These are phyloP conservation scores for Lepiota venenata DNA, from an alignment of 768 basidiomycete species.

Conservation along the genomic window DNA sequence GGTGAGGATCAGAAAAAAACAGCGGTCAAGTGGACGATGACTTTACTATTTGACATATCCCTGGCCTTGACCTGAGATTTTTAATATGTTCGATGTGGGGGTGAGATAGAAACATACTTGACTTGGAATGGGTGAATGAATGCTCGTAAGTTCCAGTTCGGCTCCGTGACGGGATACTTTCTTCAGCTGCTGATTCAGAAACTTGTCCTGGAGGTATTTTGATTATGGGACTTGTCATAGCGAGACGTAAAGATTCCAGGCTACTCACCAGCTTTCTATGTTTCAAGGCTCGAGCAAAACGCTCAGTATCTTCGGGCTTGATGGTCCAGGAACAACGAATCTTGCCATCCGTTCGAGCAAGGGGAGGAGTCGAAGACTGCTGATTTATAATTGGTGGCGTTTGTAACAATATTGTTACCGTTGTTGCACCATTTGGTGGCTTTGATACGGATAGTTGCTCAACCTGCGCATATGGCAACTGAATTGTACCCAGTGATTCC, in stretches of 20 bases:
- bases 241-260: background rate
- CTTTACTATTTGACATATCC: constrained; percentile 1
- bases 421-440: constrained; percentile 20
- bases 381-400: constrained; percentile 35
- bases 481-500: constrained; percentile 49
- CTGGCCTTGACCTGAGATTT: background rate
- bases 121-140: constrained; percentile 6
- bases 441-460: constrained; percentile 18
- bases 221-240: background rate
- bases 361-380: constrained; percentile 15
- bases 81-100: background rate
- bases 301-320: constrained; percentile 24
- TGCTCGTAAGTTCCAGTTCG: constrained; percentile 5
- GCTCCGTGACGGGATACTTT: constrained; percentile 12
- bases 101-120: constrained; percentile 9
- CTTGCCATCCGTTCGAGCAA: constrained; percentile 8
- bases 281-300: constrained; percentile 39
- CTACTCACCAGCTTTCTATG: constrained; percentile 44
- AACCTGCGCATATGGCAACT: constrained; percentile 37
- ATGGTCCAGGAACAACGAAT: constrained; percentile 37
- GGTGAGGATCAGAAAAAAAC: background rate
- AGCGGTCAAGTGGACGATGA: background rate
- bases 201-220: constrained; percentile 5
- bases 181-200: constrained; percentile 3
- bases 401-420: constrained; percentile 28